phyloP scores from a whole-genome alignment of 2,329 filamentous ascomycete species.

The Pseudocercospora macadamiae region DNA sequence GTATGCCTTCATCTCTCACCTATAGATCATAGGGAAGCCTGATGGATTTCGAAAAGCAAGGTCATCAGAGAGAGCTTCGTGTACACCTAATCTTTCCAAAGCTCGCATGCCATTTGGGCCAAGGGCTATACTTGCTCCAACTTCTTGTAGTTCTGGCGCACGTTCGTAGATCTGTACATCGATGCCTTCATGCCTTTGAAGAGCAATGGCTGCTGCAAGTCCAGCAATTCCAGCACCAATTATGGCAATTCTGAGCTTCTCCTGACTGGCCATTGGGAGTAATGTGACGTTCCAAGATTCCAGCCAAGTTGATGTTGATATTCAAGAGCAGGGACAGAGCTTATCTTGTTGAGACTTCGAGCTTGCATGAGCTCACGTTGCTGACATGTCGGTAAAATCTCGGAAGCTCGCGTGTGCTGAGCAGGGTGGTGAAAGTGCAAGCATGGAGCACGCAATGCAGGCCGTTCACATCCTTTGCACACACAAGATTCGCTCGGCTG shows the following conservation, averaged over 20 bases:
- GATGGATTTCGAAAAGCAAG: constrained; percentile 40
- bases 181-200: constrained; percentile 35
- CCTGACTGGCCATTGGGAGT: constrained; percentile 13
- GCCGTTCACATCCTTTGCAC: neutral
- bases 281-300: neutral
- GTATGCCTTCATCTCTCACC: constrained; percentile 23
- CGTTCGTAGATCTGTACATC: constrained; percentile 43
- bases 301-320: neutral
- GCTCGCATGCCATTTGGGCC: constrained; percentile 45
- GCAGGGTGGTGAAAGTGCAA: constrained; percentile 16
- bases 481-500: constrained; percentile 5
- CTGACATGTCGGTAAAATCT: constrained; percentile 4
- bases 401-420: constrained; percentile 1
- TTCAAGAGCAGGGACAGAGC: constrained; percentile 11
- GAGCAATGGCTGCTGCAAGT: constrained; percentile 43
- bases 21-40: constrained; percentile 41
- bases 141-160: constrained; percentile 41
- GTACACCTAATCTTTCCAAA: constrained; percentile 41
- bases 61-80: constrained; percentile 39
- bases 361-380: constrained; percentile 8
- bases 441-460: constrained; percentile 23
- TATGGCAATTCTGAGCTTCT: constrained; percentile 36
- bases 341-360: constrained; percentile 16
- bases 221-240: constrained; percentile 46
- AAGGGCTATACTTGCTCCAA: constrained; percentile 45